Conservation (phyloP, 75 land plant genomes). For the Cupressus sempervirens region DNA sequence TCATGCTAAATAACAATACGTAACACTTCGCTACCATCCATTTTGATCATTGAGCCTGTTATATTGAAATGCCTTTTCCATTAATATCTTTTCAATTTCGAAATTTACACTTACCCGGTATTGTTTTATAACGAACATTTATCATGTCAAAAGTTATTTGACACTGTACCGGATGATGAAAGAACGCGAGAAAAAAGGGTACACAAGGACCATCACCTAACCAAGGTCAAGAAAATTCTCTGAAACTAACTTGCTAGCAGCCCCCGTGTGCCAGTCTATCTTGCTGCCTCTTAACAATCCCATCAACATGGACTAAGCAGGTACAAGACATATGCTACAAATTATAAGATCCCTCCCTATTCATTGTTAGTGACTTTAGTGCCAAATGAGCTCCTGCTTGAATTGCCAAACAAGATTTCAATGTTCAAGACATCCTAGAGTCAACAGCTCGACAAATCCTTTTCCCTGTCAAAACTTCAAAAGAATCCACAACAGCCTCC, state of each 20-base stretch:
- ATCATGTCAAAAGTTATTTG: neutral
- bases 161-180: neutral
- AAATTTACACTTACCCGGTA: neutral
- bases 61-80: neutral
- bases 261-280: neutral
- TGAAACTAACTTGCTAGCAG: neutral
- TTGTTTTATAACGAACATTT: neutral
- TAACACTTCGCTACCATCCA: neutral
- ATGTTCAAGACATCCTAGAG: neutral
- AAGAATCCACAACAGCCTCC: neutral
- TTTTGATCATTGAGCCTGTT: neutral
- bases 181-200: neutral
- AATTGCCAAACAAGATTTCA: neutral
- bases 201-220: neutral
- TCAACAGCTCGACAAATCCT: neutral
- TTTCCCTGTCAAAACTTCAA: neutral
- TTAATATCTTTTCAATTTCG: neutral
- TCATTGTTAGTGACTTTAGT: neutral
- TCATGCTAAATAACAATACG: no score
- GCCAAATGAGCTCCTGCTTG: constrained; percentile 8
- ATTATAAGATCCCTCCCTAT: neutral
- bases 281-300: neutral
- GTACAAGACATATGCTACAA: neutral
- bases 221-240: neutral
- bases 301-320: neutral